Percentiles rank a stretch among this genome's conserved stretches.
Conservation (phyloP, 495 filamentous ascomycete genomes). For the Penicillium coprophilum region DNA sequence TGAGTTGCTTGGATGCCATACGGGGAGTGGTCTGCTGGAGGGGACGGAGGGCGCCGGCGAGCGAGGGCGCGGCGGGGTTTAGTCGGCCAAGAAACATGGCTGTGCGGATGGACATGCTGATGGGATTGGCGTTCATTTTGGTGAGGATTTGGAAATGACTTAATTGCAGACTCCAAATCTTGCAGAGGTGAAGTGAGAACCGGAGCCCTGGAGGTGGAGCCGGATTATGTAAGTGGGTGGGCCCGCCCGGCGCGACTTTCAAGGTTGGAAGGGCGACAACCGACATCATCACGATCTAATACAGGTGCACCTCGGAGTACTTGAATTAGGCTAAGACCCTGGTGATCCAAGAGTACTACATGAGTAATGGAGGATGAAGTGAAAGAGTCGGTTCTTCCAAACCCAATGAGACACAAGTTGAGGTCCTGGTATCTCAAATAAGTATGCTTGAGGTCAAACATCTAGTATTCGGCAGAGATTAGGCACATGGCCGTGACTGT, state of each 20-base stretch:
- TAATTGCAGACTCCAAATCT: constrained; percentile 12
- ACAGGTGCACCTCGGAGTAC: neutral
- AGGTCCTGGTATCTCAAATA: too few relatives aligned
- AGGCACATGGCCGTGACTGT: too few relatives aligned
- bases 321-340: neutral
- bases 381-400: neutral
- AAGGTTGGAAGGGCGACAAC: neutral
- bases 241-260: too few relatives aligned
- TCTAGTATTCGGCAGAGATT: too few relatives aligned
- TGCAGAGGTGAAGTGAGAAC: constrained; percentile 15
- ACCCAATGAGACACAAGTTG: neutral
- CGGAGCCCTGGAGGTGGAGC: constrained; percentile 8
- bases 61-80: constrained; percentile 23
- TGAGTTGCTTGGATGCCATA: constrained; percentile 21
- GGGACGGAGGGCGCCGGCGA: constrained; percentile 21
- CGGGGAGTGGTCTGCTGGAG: constrained; percentile 15
- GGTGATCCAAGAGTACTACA: neutral
- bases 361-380: neutral
- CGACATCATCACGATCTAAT: neutral
- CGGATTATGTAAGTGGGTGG: constrained; percentile 26
- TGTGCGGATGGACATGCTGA: constrained; percentile 34
- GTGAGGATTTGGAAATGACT: neutral
- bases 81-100: constrained; percentile 31
- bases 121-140: constrained; percentile 27
- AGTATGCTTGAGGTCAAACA: too few relatives aligned